phyloP scores from a whole-genome alignment of 2,329 filamentous ascomycete genomes.

The Nigrospora sphaerica region DNA sequence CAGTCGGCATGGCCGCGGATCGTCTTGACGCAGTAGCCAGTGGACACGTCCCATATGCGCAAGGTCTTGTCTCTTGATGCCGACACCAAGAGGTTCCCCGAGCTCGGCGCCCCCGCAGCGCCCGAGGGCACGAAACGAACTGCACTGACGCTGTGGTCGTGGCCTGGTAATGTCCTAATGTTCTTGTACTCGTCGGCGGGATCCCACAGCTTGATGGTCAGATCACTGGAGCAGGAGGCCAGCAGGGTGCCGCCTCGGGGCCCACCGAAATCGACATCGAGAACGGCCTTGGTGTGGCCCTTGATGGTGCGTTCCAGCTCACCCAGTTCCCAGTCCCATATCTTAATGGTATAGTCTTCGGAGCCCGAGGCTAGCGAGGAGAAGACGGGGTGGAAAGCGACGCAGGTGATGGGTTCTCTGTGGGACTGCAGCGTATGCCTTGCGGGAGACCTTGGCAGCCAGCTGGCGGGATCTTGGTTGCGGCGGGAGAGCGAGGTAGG shows the following conservation, averaged over 20 bases:
- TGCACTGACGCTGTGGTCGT: constrained; percentile 86
- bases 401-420: constrained; percentile 71
- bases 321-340: constrained; percentile 94
- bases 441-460: constrained; percentile 79
- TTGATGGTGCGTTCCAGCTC: constrained; percentile 88
- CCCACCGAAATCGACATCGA: constrained; percentile 87
- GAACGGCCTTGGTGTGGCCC: constrained; percentile 80
- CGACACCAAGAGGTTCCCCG: constrained; percentile 77
- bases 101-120: constrained; percentile 68
- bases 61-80: constrained; percentile 81
- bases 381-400: constrained; percentile 90
- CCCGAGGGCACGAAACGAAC: constrained; percentile 84
- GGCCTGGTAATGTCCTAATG: constrained; percentile 81
- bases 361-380: constrained; percentile 85
- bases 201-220: constrained; percentile 95
- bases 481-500: constrained; percentile 66
- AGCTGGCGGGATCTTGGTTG: constrained; percentile 77
- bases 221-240: constrained; percentile 77
- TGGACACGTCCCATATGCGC: constrained; percentile 87
- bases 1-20: constrained; percentile 78
- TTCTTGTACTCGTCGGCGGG: constrained; percentile 92
- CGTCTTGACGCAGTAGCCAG: constrained; percentile 89
- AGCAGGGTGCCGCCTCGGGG: constrained; percentile 72
- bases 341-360: constrained; percentile 90
- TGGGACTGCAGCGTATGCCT: constrained; percentile 80